Conservation (phyloP, 257 asterid genomes). For the Nicotiana sylvestris region DNA sequence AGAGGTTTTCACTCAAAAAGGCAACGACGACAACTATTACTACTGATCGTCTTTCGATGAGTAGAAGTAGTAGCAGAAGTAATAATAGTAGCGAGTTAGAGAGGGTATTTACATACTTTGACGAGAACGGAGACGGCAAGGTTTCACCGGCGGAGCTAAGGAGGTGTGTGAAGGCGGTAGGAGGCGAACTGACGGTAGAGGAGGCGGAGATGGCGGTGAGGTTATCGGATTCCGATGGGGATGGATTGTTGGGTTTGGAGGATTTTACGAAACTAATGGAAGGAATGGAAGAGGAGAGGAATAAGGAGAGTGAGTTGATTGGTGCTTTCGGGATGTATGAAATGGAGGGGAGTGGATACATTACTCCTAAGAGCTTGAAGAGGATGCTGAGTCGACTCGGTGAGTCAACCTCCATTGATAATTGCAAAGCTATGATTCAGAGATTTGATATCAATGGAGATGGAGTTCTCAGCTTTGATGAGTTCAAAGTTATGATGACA, state of each 20-base stretch:
- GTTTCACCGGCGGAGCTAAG: conserved; percentile 16
- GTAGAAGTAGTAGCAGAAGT: no score
- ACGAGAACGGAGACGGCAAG: conserved; percentile 23
- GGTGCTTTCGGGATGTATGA: conserved; percentile 55
- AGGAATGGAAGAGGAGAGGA: conserved; percentile 45
- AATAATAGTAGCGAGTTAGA: no score
- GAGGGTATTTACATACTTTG: no score
- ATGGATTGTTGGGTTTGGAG: conserved; percentile 45
- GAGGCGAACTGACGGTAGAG: conserved; percentile 24
- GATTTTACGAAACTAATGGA: conserved; percentile 47
- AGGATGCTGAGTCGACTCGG: conserved; percentile 54
- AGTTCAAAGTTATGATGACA: conserved; percentile 51
- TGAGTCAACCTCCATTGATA: conserved; percentile 33
- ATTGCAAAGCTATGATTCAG: conserved; percentile 47
- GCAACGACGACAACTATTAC: background rate
- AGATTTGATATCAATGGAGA: conserved; percentile 48
- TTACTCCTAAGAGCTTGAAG: conserved; percentile 53
- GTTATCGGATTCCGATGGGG: conserved; percentile 51
- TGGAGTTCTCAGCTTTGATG: conserved; percentile 51
- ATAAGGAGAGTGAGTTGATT: conserved; percentile 28
- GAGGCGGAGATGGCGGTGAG: conserved; percentile 44
- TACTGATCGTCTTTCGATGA: no score
- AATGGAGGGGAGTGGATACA: conserved; percentile 50
- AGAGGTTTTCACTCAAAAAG: background rate
- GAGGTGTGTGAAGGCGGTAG: background rate